Conservation (phyloP, 1,284 basidiomycete species). For the Fomes fomentarius region DNA sequence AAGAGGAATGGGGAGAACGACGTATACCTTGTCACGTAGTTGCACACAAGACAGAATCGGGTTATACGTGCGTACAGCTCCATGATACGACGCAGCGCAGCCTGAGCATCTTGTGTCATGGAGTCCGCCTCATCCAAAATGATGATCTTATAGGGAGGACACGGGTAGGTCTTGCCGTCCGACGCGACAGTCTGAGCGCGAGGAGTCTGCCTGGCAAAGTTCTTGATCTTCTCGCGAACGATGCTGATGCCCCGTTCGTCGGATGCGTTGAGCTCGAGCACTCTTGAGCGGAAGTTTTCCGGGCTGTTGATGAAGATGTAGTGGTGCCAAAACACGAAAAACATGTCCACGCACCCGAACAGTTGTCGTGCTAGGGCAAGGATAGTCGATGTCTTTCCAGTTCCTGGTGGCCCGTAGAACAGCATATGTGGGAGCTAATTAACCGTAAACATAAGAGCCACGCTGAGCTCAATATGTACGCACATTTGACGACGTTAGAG, state of each 20-base stretch:
- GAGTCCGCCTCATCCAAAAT: conserved; percentile 99
- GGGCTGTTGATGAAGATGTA: conserved; percentile 59
- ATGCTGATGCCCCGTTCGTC: conserved; percentile 98
- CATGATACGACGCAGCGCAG: conserved; percentile 96
- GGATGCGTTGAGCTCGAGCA: conserved; percentile 98
- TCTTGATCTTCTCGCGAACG: conserved; percentile 98
- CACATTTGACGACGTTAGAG: conserved; percentile 92
- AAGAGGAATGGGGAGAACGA: not conserved
- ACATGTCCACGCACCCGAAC: conserved; percentile 75
- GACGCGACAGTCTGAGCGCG: conserved; percentile 75
- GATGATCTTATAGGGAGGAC: conserved; percentile 98
- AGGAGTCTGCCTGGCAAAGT: conserved; percentile 95
- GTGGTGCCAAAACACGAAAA: not conserved
- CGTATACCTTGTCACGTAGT: conserved; percentile 94
- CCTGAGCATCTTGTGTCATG: conserved; percentile 99
- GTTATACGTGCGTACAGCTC: conserved; percentile 97
- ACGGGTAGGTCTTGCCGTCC: conserved; percentile 88
- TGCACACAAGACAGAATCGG: conserved; percentile 98
- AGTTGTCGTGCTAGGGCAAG: conserved; percentile 93
- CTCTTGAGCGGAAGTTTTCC: conserved; percentile 91
- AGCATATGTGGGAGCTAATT: conserved; percentile 96
- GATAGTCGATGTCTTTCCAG: conserved; percentile 98
- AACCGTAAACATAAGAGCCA: not conserved
- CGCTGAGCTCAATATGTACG: not conserved
- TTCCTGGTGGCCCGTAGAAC: conserved; percentile 99